Evolutionary conservation across 2,329 filamentous ascomycete species (phyloP).

Genomic region (Aspergillus aculeatinus): DNA sequence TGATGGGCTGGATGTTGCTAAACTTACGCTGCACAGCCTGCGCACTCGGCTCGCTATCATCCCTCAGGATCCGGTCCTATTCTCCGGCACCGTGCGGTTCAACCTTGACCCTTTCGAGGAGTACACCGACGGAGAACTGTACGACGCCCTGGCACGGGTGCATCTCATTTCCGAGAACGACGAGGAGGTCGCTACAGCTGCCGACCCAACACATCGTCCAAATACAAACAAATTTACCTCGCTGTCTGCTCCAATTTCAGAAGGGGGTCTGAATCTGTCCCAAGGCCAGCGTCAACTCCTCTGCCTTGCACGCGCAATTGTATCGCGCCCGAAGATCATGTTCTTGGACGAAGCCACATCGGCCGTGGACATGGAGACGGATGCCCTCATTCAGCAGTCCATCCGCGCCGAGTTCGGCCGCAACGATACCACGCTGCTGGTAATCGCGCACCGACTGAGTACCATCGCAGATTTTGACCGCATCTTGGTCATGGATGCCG

Average conservation of each 20-base stretch:
- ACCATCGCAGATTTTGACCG: conserved; percentile 77
- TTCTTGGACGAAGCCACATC: conserved; percentile 78
- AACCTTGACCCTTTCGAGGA: conserved; percentile 76
- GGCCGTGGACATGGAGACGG: conserved; percentile 75
- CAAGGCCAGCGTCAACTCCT: conserved; percentile 35
- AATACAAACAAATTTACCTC: background rate
- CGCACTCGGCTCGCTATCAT: conserved; percentile 77
- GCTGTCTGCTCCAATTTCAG: background rate
- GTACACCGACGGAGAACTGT: conserved; percentile 66
- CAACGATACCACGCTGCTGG: conserved; percentile 63
- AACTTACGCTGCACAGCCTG: conserved; percentile 54
- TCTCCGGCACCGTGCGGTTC: conserved; percentile 71
- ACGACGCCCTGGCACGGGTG: conserved; percentile 67
- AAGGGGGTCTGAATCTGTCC: conserved; percentile 46
- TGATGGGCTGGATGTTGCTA: conserved; percentile 50
- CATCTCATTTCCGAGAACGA: conserved; percentile 43
- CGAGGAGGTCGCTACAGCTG: background rate
- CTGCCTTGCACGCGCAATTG: conserved; percentile 50
- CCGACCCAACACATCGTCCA: background rate
- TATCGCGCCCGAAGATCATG: conserved; percentile 72
- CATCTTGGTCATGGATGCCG: conserved; percentile 70
- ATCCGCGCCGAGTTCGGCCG: conserved; percentile 69
- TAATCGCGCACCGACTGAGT: conserved; percentile 73
- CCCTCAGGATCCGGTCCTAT: conserved; percentile 76
- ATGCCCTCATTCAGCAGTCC: conserved; percentile 69